Conservation (phyloP, 2,329 filamentous ascomycete genomes). For the Epichloe typhina region DNA sequence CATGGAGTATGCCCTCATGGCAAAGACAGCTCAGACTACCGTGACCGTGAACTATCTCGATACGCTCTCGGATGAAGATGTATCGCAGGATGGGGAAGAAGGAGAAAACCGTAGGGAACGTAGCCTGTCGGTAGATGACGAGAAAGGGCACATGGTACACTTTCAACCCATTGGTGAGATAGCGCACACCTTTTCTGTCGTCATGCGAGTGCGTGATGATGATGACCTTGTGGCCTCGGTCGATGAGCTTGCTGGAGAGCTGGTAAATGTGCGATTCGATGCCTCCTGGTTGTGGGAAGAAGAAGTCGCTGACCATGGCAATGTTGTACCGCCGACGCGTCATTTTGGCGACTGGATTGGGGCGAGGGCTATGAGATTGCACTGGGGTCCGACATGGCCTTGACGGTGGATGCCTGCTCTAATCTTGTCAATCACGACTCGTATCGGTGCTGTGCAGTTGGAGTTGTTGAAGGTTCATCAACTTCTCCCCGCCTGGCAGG, state of each 20-base stretch:
- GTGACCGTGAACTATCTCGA: constrained; percentile 98
- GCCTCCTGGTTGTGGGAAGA: constrained; percentile 94
- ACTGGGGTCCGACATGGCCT: background rate
- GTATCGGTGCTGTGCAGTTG: background rate
- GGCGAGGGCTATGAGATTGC: constrained; percentile 3
- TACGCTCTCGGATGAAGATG: constrained; percentile 84
- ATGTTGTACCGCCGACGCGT: constrained; percentile 50
- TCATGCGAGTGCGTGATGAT: constrained; percentile 94
- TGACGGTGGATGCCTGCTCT: background rate
- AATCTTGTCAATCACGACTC: background rate
- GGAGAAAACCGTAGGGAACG: constrained; percentile 94
- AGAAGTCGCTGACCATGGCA: constrained; percentile 97
- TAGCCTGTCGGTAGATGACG: constrained; percentile 85
- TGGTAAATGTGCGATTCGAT: constrained; percentile 99
- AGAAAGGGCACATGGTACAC: constrained; percentile 97
- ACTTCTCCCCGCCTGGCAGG: too few species aligned
- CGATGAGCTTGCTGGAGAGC: constrained; percentile 87
- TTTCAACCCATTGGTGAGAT: constrained; percentile 93
- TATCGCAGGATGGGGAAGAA: constrained; percentile 98
- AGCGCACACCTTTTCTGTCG: constrained; percentile 81
- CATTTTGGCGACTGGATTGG: constrained; percentile 24
- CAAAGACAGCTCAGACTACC: constrained; percentile 85
- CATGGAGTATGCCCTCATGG: constrained; percentile 89
- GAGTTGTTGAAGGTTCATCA: too few species aligned
- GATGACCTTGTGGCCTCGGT: constrained; percentile 94